A percentile compares a stretch with the other conserved stretches of the same genome.
phyloP scores from a whole-genome alignment of 345 rosid species.

The Gossypium turneri region DNA sequence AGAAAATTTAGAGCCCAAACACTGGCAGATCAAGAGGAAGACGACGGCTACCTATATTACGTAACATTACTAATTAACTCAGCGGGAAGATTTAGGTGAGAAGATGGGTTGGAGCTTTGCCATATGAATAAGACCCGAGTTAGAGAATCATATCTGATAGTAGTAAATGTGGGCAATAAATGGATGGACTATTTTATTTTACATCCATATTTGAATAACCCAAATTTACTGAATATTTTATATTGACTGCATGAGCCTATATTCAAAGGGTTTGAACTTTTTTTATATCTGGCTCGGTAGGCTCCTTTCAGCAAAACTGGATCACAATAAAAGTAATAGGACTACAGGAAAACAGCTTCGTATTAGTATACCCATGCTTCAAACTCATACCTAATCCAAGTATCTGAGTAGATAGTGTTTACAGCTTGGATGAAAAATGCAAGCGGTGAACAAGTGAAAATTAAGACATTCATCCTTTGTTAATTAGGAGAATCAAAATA shows the following conservation, averaged over 20 bases:
- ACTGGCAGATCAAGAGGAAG: neutral
- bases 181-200: neutral
- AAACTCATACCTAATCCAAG: too few relatives aligned
- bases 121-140: neutral
- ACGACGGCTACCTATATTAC: neutral
- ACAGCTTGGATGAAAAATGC: neutral
- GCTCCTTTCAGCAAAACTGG: neutral
- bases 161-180: constrained; percentile 1
- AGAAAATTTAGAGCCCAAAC: neutral
- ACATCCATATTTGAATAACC: too few relatives aligned
- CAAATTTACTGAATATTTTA: too few relatives aligned
- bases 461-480: constrained; percentile 3
- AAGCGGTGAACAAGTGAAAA: neutral
- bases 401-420: neutral
- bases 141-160: neutral
- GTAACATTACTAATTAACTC: neutral
- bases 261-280: neutral
- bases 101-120: constrained; percentile 1
- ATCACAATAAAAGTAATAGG: neutral
- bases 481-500: neutral
- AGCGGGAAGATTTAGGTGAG: neutral
- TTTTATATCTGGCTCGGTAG: neutral
- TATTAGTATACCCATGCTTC: neutral
- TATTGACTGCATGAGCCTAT: too few relatives aligned
- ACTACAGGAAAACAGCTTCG: neutral